Percentiles rank a stretch among this genome's conserved stretches.
phyloP scores from a whole-genome alignment of 1,284 basidiomycete genomes.

The Puccinia coronata region DNA sequence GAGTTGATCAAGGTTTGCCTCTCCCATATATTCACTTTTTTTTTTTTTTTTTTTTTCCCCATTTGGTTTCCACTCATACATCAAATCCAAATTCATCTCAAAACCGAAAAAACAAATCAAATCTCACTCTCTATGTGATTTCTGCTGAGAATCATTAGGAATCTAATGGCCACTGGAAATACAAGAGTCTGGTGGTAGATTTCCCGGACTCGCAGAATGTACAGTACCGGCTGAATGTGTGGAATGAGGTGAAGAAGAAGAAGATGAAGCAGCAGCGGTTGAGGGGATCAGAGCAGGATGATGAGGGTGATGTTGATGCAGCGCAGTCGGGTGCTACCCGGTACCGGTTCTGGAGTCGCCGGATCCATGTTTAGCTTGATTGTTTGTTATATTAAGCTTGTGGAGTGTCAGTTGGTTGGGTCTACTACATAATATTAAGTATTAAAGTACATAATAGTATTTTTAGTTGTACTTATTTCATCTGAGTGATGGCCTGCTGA shows the following conservation, averaged over 20 bases:
- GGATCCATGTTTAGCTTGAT: constrained; percentile 12
- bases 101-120: too few species aligned
- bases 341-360: constrained; percentile 36
- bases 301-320: not conserved
- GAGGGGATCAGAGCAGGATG: not conserved
- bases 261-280: not conserved
- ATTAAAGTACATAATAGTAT: too few species aligned
- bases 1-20: constrained; percentile 44
- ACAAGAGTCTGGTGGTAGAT: constrained; percentile 29
- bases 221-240: constrained; percentile 29
- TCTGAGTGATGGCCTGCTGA: not conserved
- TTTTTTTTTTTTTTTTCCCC: too few species aligned
- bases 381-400: too few species aligned
- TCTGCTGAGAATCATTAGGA: too few species aligned
- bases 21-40: too few species aligned
- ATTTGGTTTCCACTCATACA: too few species aligned
- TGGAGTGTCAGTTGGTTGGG: too few species aligned
- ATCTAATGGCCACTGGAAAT: constrained; percentile 35
- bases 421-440: too few species aligned
- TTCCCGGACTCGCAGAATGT: constrained; percentile 29
- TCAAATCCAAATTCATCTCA: too few species aligned
- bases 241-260: constrained; percentile 23
- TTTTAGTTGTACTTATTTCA: too few species aligned
- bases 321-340: not conserved
- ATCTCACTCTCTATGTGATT: too few species aligned